Evolutionary conservation across 176 grass and related monocot species (phyloP).

Genomic region (Carex littledalei): DNA sequence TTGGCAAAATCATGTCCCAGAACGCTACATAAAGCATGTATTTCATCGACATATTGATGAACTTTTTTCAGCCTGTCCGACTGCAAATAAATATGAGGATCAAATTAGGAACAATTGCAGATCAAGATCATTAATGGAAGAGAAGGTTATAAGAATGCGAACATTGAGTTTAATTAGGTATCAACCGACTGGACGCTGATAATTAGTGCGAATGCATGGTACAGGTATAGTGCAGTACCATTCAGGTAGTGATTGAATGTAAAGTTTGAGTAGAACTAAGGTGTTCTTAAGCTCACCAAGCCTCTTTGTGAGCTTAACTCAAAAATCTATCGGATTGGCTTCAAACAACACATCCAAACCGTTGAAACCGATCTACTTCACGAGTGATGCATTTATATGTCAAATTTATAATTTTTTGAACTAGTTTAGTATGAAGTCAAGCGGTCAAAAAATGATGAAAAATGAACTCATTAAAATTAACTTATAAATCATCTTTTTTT

Average conservation of each 20-base stretch:
- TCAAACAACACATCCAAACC: no score
- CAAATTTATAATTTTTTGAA: no score
- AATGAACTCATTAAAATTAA: no score
- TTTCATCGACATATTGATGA: conserved; percentile 74
- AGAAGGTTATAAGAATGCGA: conserved; percentile 1
- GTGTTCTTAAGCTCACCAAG: no score
- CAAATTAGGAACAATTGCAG: background rate
- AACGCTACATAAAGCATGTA: conserved; percentile 68
- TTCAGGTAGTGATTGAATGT: background rate
- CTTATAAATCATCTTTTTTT: no score
- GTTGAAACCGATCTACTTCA: no score
- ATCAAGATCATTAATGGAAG: background rate
- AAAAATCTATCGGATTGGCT: no score
- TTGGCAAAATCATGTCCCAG: conserved; percentile 80
- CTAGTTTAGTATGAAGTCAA: no score
- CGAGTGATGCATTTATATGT: no score
- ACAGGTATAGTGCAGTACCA: background rate
- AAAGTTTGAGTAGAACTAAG: background rate
- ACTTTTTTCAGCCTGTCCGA: conserved; percentile 90
- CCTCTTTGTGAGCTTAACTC: no score
- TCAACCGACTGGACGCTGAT: background rate
- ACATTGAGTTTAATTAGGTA: background rate
- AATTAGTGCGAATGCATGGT: background rate
- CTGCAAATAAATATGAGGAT: conserved; percentile 35
- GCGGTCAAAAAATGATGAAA: no score